These are phyloP conservation scores for Anethum foeniculum DNA, from an alignment of 140 eudicot species.

Conservation along the genomic window DNA sequence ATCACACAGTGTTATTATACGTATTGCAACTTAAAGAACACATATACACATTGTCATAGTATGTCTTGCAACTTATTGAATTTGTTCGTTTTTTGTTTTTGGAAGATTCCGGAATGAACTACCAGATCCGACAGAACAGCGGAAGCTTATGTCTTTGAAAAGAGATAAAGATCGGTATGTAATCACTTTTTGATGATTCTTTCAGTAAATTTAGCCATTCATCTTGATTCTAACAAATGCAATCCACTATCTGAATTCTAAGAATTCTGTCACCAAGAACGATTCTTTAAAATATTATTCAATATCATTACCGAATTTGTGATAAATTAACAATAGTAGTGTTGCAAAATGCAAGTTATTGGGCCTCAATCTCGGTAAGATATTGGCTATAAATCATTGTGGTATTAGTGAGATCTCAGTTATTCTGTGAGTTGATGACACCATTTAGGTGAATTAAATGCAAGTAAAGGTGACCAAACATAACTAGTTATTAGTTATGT, in stretches of 20 bases:
- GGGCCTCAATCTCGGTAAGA: not conserved
- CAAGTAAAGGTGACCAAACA: not conserved
- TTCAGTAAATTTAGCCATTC: conserved; percentile 4
- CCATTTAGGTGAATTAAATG: not conserved
- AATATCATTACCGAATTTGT: not conserved
- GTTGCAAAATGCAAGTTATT: not conserved
- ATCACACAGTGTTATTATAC: not conserved
- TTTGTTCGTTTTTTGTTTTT: not conserved
- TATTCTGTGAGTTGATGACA: not conserved
- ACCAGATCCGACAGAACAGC: conserved; percentile 75
- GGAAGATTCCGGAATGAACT: conserved; percentile 80
- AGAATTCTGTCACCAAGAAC: not conserved
- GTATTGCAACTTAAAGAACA: conserved; percentile 7
- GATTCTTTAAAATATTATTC: not conserved
- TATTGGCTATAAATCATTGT: not conserved
- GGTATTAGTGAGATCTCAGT: not conserved
- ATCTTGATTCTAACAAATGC: not conserved
- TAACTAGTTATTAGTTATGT: not conserved
- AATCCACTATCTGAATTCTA: not conserved
- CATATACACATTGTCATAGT: not conserved
- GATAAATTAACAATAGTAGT: not conserved
- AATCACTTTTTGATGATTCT: not conserved
- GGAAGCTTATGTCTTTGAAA: conserved; percentile 53
- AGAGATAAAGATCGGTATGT: conserved; percentile 77
- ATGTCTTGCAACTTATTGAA: conserved; percentile 20